phyloP scores from a whole-genome alignment of 352 stramenopile species.

The Peronosclerospora sorghi region DNA sequence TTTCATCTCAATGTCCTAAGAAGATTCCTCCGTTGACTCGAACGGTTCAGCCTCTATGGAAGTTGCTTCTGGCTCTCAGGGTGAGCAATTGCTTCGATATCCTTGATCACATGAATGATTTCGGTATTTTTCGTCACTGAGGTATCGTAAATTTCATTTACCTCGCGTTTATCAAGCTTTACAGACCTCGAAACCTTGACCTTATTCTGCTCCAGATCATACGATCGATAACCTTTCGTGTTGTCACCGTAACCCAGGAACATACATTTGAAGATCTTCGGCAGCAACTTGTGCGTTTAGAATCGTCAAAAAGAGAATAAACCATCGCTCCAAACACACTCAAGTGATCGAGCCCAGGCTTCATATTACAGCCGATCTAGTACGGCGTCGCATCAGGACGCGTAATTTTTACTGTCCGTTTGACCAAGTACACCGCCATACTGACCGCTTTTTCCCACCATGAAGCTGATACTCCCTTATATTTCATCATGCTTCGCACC shows the following conservation, averaged over 20 bases:
- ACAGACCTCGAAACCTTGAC: background rate
- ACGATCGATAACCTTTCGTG: background rate
- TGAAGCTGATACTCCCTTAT: background rate
- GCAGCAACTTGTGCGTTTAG: background rate
- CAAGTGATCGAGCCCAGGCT: background rate
- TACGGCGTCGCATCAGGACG: no score
- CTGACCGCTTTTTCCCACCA: background rate
- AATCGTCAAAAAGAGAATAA: background rate
- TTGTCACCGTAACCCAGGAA: background rate
- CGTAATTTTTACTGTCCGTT: no score
- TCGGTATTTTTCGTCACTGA: background rate
- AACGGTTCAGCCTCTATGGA: background rate
- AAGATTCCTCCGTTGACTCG: background rate
- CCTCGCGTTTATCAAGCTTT: background rate
- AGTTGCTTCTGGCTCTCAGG: background rate
- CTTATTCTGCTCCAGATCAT: no score
- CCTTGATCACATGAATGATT: background rate
- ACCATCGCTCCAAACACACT: background rate
- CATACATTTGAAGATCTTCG: background rate
- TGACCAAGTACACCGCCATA: background rate
- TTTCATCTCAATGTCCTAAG: background rate
- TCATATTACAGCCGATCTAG: background rate
- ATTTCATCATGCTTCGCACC: background rate
- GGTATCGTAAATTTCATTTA: no score
- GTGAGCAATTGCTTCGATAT: no score